Conservation (phyloP, 768 basidiomycete genomes). For the Calocybe gangraenosa region DNA sequence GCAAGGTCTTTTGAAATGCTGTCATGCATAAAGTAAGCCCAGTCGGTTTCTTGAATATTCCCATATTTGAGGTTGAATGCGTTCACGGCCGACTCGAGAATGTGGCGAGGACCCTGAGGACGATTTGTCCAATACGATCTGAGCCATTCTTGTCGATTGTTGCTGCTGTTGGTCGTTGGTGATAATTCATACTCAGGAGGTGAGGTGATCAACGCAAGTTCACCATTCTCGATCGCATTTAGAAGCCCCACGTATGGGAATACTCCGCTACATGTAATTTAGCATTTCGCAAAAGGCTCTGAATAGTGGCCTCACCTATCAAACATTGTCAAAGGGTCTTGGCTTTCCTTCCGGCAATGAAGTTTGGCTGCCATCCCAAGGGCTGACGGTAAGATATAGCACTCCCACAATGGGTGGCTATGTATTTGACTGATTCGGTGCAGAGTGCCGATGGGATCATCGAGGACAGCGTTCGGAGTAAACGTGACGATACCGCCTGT, state of each 20-base stretch:
- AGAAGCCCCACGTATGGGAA: slow-evolving; percentile 40
- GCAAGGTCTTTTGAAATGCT: slow-evolving; percentile 47
- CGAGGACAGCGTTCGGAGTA: slow-evolving; percentile 54
- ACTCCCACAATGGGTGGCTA: slow-evolving; percentile 64
- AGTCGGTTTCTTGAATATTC: slow-evolving; percentile 28
- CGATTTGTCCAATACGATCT: slow-evolving; percentile 26
- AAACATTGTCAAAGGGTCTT: slow-evolving; percentile 37
- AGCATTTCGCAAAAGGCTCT: no score
- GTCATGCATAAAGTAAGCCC: slow-evolving; percentile 34
- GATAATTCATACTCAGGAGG: slow-evolving; percentile 34
- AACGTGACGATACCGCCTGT: slow-evolving; percentile 74
- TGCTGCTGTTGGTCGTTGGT: slow-evolving; percentile 13
- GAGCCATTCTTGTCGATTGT: slow-evolving; percentile 32
- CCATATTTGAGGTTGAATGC: slow-evolving; percentile 35
- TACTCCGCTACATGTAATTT: slow-evolving; percentile 26
- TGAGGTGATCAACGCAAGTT: slow-evolving; percentile 47
- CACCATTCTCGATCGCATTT: slow-evolving; percentile 49
- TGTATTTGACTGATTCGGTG: slow-evolving; percentile 46
- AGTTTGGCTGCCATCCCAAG: slow-evolving; percentile 51
- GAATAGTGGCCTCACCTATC: slow-evolving; percentile 30
- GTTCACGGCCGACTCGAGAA: slow-evolving; percentile 39
- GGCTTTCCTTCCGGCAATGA: slow-evolving; percentile 23
- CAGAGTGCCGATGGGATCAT: slow-evolving; percentile 45
- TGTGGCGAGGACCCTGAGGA: slow-evolving; percentile 31
- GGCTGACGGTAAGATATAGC: slow-evolving; percentile 62